A percentile compares a stretch with the other conserved stretches of the same genome.
These are phyloP conservation scores for Guadua angustifolia DNA, from an alignment of 176 grass and related monocot genomes.

Conservation along the genomic window DNA sequence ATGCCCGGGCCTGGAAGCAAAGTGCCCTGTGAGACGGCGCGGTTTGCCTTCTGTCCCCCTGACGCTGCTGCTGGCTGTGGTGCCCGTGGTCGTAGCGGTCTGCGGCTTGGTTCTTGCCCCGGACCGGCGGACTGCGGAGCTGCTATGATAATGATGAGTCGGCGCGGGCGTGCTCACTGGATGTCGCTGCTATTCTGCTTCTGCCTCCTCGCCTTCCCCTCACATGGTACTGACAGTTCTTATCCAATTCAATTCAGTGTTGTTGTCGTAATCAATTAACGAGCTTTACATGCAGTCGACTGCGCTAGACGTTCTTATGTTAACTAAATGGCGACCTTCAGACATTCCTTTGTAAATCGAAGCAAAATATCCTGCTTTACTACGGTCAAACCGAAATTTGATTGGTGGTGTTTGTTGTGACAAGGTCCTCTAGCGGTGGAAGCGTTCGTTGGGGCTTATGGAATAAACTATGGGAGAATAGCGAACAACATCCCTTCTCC, in stretches of 20 bases:
- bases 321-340: neutral
- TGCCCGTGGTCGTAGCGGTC: neutral
- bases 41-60: neutral
- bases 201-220: conserved; percentile 55
- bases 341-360: neutral
- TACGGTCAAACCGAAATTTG: neutral
- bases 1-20: conserved; percentile 31
- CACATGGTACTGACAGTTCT: conserved; percentile 44
- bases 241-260: neutral
- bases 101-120: conserved; percentile 27
- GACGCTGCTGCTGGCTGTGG: neutral
- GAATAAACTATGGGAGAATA: conserved; percentile 92
- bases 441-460: conserved; percentile 76
- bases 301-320: neutral
- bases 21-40: neutral
- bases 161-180: neutral
- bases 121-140: neutral
- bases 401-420: conserved; percentile 39
- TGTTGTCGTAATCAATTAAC: neutral
- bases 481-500: conserved; percentile 86
- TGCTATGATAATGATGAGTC: conserved; percentile 23
- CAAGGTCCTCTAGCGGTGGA: conserved; percentile 52
- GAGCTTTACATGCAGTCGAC: neutral
- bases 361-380: neutral
- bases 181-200: conserved; percentile 51